Evolutionary conservation across 805 yeast species (phyloP).

Genomic region (Pichia nakasei): DNA sequence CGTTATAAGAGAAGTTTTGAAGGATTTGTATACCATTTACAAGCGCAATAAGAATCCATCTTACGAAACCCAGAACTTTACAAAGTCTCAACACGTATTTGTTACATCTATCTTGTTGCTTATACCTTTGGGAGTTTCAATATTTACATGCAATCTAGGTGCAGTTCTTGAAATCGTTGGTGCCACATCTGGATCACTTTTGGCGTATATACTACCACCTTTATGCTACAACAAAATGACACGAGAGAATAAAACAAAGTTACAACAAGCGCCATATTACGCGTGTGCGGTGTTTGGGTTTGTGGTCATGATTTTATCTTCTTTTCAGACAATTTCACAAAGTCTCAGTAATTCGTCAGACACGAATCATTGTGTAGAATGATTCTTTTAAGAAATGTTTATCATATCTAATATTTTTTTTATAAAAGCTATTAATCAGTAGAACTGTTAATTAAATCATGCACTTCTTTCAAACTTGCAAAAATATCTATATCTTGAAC

Average conservation of each 20-base stretch:
- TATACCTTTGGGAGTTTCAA: conserved; percentile 64
- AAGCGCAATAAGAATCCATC: conserved; percentile 13
- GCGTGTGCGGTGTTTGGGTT: conserved; percentile 65
- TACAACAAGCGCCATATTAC: conserved; percentile 48
- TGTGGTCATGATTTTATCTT: conserved; percentile 70
- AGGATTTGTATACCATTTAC: conserved; percentile 41
- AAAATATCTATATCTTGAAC: conserved; percentile 1
- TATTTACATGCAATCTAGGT: conserved; percentile 81
- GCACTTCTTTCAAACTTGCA: conserved; percentile 1
- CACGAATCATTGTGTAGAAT: conserved; percentile 40
- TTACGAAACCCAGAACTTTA: conserved; percentile 18
- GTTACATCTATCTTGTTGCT: conserved; percentile 61
- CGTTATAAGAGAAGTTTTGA: conserved; percentile 81
- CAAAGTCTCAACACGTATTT: conserved; percentile 44
- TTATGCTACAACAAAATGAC: conserved; percentile 67
- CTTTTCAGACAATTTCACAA: conserved; percentile 56
- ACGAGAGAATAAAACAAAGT: conserved; percentile 29
- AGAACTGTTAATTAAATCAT: not conserved
- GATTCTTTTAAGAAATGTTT: not conserved
- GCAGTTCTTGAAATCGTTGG: conserved; percentile 86
- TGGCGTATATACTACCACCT: conserved; percentile 92
- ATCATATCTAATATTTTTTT: not conserved
- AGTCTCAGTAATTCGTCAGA: conserved; percentile 31
- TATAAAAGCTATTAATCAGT: not conserved
- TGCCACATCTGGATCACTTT: conserved; percentile 82